Base-by-base conservation (phyloP, 2,329 filamentous ascomycete species). In the Phyllosticta paracitricarpa region DNA sequence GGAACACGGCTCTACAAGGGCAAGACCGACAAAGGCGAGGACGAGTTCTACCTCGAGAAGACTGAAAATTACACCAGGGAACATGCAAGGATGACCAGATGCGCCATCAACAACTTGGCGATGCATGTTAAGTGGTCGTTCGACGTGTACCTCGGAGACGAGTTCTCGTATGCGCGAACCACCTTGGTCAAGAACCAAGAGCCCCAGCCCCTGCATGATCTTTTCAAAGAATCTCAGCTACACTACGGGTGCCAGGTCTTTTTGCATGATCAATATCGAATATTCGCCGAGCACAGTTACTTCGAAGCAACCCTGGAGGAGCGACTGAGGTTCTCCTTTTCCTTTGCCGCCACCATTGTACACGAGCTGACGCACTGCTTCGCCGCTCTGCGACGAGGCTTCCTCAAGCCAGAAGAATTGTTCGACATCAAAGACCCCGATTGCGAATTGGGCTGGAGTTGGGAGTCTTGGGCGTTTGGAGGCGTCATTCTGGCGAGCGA, bases 381-480 rank as follows among this genome's bases (percentile, higher is more conserved):
- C 26, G 70, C 71, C 19, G 65, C 71, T 17, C 67, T 73, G 68
- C 64, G 66, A 51, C 66, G 70, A 35, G 71, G 70, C 28, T 57
- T 68, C 25, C 35, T 69, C 1, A 35, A 51, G 4, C 28, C 28
- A 7, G 72, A 75, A 63, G 69, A 70, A 28, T 65, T 62, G 51
- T 66, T 72, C 25, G 60, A 63, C 10, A 58, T 62, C 12, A 64
- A 70, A 19, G 67, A 68, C 61, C 70, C 69, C 2, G 17, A 65
- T 5, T 63, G 65, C 2, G 72, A 75, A 56, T 69, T 67, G 65
- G 72, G 72, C 14, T 69, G 64, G 55, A 68, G 70, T n/a, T 75
- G 71, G 71, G 72, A 75, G 59, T 67, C 71, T 54, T 72, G 70
- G 63, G 69, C 71, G 65, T 73, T 74, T 51, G 71, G 72, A 14